Evolutionary conservation across 371 early-diverging fungal species (phyloP).

Genomic region (Apophysomyces sp.): DNA sequence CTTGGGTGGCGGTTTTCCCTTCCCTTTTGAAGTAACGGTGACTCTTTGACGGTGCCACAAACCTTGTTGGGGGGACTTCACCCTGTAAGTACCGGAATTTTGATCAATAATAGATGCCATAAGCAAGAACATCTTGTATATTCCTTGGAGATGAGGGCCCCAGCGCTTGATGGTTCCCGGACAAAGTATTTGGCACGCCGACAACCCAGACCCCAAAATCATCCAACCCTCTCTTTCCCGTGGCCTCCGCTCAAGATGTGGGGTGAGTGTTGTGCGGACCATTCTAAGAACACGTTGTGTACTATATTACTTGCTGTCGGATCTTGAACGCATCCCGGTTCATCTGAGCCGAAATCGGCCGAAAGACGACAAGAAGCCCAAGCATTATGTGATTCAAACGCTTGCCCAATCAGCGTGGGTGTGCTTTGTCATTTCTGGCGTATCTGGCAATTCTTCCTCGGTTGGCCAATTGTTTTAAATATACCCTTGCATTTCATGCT

Average conservation of each 20-base stretch:
- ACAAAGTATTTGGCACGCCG: neutral
- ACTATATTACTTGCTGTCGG: neutral
- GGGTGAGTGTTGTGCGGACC: neutral
- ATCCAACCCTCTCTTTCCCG: neutral
- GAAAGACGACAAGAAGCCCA: neutral
- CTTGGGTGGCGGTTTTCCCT: neutral
- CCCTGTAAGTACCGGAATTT: neutral
- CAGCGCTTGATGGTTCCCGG: constrained; percentile 4
- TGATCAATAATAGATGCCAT: too few species aligned
- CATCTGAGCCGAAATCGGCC: neutral
- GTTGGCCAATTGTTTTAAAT: neutral
- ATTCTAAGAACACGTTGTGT: neutral
- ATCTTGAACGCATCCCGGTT: constrained; percentile 3
- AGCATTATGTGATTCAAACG: neutral
- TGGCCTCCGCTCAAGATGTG: neutral
- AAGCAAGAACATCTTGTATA: too few species aligned
- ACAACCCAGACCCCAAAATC: constrained; percentile 1
- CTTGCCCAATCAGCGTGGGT: neutral
- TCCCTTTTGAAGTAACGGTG: neutral
- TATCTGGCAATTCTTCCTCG: constrained; percentile 1
- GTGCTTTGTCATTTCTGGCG: neutral
- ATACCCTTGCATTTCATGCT: neutral
- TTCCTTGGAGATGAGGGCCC: neutral
- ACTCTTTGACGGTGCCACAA: neutral
- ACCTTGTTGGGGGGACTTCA: neutral